phyloP scores from a whole-genome alignment of 768 basidiomycete species.

The Pisolithus marmoratus region DNA sequence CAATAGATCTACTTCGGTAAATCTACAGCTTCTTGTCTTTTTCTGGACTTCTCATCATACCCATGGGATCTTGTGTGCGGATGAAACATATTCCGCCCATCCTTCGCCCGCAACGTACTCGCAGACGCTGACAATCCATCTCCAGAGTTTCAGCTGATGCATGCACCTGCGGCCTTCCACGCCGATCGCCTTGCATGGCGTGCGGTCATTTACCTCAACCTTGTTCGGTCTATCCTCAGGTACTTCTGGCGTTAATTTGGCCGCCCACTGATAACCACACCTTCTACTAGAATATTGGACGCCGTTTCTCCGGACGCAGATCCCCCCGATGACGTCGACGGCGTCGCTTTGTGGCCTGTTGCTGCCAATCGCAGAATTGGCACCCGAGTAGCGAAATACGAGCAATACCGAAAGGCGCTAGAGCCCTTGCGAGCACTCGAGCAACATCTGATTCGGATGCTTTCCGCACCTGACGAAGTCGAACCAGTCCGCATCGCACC shows the following conservation, averaged over 20 bases:
- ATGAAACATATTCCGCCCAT: background rate
- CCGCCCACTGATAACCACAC: background rate
- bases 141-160: conserved; percentile 79
- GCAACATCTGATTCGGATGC: conserved; percentile 57
- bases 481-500: conserved; percentile 50
- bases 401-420: conserved; percentile 53
- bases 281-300: conserved; percentile 56
- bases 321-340: conserved; percentile 52
- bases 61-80: background rate
- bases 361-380: conserved; percentile 35
- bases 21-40: background rate
- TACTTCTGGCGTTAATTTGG: conserved; percentile 22
- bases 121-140: conserved; percentile 14
- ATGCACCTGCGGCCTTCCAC: conserved; percentile 70
- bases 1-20: too few relatives aligned
- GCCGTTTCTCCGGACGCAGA: conserved; percentile 64
- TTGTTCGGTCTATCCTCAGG: conserved; percentile 78
- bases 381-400: conserved; percentile 52
- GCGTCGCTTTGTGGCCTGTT: conserved; percentile 47
- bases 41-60: background rate
- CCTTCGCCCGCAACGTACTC: background rate
- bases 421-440: conserved; percentile 70
- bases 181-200: conserved; percentile 83
- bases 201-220: conserved; percentile 82
- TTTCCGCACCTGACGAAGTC: conserved; percentile 68